These are phyloP conservation scores for Saururus chinensis DNA, from an alignment of 164 flowering plant genomes.

Conservation along the genomic window DNA sequence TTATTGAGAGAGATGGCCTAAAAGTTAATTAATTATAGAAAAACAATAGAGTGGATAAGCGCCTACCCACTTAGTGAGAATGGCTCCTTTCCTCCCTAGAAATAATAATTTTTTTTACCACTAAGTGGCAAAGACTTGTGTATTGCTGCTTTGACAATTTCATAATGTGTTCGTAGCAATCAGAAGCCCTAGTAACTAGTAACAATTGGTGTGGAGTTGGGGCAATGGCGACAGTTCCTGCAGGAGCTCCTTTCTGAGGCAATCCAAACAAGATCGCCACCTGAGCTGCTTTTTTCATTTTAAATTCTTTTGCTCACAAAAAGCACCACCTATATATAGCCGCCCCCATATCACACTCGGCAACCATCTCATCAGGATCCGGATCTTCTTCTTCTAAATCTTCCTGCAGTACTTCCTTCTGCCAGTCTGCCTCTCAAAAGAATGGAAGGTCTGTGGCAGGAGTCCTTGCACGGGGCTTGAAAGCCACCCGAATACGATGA, in stretches of 20 bases:
- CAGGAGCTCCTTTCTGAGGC: background rate
- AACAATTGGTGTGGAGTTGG: no score
- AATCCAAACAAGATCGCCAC: background rate
- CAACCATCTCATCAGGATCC: background rate
- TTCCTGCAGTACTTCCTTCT: background rate
- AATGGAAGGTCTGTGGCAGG: background rate
- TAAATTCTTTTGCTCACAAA: background rate
- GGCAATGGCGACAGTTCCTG: no score
- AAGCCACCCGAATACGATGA: background rate
- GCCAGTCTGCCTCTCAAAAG: background rate
- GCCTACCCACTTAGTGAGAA: background rate
- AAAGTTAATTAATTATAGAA: no score
- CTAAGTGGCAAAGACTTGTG: no score
- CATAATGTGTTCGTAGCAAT: no score
- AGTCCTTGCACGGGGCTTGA: slow-evolving; percentile 1
- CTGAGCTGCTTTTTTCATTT: background rate
- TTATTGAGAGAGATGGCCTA: background rate
- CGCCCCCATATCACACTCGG: background rate
- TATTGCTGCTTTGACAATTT: no score
- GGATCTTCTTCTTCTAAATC: background rate
- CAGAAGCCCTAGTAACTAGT: no score
- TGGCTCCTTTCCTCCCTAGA: background rate
- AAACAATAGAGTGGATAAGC: background rate
- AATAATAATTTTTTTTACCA: no score
- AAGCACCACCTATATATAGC: background rate